A percentile compares a stretch with the other conserved stretches of the same genome.
Conservation (phyloP, 2,329 filamentous ascomycete species). For the Paraphaeosphaeria minitans region DNA sequence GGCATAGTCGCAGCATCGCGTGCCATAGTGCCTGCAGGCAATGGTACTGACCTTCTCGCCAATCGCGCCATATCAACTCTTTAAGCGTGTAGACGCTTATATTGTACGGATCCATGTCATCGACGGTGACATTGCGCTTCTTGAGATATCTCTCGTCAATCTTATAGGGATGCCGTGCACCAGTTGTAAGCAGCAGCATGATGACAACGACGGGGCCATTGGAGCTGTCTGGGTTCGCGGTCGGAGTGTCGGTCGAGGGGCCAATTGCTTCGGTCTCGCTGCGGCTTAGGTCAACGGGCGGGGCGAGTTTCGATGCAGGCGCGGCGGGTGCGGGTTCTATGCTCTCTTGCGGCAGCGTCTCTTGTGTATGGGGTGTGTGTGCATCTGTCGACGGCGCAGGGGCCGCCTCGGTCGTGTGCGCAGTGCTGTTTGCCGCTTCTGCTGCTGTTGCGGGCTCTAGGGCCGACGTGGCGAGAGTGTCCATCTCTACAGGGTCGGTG, state of each 20-base stretch:
- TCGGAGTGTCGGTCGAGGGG: constrained; percentile 52
- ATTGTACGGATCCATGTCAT: constrained; percentile 79
- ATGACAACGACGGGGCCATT: constrained; percentile 66
- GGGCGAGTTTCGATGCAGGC: constrained; percentile 25
- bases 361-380: constrained; percentile 18
- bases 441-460: constrained; percentile 21
- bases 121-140: constrained; percentile 78
- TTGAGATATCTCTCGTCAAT: constrained; percentile 85
- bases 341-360: constrained; percentile 18
- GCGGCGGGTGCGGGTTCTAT: constrained; percentile 24
- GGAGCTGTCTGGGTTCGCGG: constrained; percentile 44
- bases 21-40: not conserved
- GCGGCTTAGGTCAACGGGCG: constrained; percentile 40
- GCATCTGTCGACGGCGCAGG: constrained; percentile 20
- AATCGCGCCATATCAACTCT: constrained; percentile 90
- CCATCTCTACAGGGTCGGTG: constrained; percentile 44
- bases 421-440: constrained; percentile 12
- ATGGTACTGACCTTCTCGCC: constrained; percentile 68
- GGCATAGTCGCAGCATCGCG: not conserved
- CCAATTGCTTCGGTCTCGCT: constrained; percentile 54
- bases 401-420: constrained; percentile 23
- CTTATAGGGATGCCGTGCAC: constrained; percentile 85
- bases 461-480: constrained; percentile 32
- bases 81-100: constrained; percentile 95
- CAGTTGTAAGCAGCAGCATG: constrained; percentile 80